Evolutionary conservation across 2,329 filamentous ascomycete species (phyloP).

Genomic region (Dendryphion nanum): DNA sequence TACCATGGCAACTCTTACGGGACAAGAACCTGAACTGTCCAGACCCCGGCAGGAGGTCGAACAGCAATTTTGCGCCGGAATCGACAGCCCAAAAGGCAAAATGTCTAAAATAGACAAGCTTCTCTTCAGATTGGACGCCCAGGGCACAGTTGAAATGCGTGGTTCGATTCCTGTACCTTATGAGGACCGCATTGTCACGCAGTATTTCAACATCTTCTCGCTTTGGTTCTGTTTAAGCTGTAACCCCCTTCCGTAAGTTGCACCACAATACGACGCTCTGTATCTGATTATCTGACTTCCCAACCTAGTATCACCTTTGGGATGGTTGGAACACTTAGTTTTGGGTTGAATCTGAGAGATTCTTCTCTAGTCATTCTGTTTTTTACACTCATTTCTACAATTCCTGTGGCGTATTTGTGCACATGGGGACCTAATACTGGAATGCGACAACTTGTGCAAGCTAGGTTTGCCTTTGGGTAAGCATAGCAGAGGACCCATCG

Average conservation of each 20-base stretch:
- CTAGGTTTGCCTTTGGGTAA: constrained; percentile 61
- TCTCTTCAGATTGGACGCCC: constrained; percentile 17
- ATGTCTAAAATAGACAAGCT: constrained; percentile 11
- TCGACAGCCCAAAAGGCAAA: too few relatives aligned
- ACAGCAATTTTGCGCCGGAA: too few relatives aligned
- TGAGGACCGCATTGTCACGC: constrained; percentile 53
- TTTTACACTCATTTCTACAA: constrained; percentile 57
- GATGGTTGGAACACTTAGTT: constrained; percentile 58
- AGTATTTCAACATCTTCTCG: constrained; percentile 58
- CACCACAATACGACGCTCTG: not conserved
- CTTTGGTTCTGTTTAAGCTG: constrained; percentile 60
- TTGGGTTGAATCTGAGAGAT: constrained; percentile 57
- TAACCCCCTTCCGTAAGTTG: constrained; percentile 56
- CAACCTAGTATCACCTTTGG: constrained; percentile 57
- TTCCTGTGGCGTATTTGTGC: constrained; percentile 57
- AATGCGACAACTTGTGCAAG: constrained; percentile 65
- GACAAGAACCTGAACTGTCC: too few relatives aligned
- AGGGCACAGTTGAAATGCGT: constrained; percentile 31
- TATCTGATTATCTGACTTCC: too few relatives aligned
- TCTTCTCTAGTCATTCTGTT: constrained; percentile 61
- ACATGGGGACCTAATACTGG: constrained; percentile 62
- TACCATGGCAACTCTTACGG: too few relatives aligned
- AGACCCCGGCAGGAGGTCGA: too few relatives aligned
- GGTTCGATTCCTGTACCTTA: constrained; percentile 58
- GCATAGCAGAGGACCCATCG: too few relatives aligned